Evolutionary conservation across 129 eudicot genomes (phyloP).

Genomic region (Chrysanthemum makinoi): DNA sequence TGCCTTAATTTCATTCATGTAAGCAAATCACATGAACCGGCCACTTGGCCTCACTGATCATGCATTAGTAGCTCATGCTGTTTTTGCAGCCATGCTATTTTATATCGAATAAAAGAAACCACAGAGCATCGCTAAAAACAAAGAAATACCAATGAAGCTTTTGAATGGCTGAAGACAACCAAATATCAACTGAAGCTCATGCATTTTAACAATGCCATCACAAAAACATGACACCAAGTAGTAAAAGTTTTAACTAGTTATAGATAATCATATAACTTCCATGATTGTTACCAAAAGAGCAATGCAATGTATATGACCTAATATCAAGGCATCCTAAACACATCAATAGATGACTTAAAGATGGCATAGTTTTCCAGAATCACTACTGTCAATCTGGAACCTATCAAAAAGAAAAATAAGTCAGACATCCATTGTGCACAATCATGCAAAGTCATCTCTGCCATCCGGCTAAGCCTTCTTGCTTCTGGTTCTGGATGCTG

Average conservation of each 20-base stretch:
- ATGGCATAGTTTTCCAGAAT: conserved; percentile 10
- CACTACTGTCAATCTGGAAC: conserved; percentile 7
- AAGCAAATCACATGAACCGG: no score
- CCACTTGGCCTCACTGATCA: no score
- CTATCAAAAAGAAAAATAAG: neutral
- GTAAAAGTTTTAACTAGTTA: neutral
- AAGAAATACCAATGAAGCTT: no score
- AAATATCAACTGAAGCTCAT: no score
- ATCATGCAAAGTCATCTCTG: conserved; percentile 5
- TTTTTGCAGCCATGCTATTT: no score
- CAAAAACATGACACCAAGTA: neutral
- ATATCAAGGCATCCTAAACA: neutral
- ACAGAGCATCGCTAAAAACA: no score
- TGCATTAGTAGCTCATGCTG: no score
- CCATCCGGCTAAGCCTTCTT: conserved; percentile 26
- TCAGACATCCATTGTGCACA: conserved; percentile 12
- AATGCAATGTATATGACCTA: conserved; percentile 18
- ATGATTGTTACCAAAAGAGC: conserved; percentile 19
- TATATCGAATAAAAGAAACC: no score
- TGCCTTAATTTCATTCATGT: no score
- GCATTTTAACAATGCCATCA: no score
- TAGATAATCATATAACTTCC: neutral
- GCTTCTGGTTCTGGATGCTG: conserved; percentile 29
- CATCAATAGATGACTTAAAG: neutral
- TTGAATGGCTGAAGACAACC: no score